These are phyloP conservation scores for Calonectria montana DNA, from an alignment of 2,329 filamentous ascomycete species.

Conservation along the genomic window DNA sequence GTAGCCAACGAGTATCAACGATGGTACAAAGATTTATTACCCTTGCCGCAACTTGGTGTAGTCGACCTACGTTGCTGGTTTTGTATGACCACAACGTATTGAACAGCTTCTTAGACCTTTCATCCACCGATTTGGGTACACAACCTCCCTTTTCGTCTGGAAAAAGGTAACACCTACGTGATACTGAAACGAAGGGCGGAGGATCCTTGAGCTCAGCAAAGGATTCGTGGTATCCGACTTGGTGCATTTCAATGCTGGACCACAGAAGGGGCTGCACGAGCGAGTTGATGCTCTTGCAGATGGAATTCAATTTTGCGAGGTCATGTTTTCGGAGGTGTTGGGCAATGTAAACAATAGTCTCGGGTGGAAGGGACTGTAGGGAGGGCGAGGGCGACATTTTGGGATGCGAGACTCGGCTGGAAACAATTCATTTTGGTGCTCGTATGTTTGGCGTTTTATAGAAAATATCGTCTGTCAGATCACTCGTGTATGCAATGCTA, in stretches of 20 bases:
- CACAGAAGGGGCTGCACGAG: constrained; percentile 12
- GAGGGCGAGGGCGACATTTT: background rate
- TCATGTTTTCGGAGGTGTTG: background rate
- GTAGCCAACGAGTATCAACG: background rate
- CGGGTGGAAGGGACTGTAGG: background rate
- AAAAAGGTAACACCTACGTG: constrained; percentile 5
- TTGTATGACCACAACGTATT: background rate
- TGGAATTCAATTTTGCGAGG: background rate
- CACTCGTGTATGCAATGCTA: no score
- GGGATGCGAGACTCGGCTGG: no score
- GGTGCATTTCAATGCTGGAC: constrained; percentile 30
- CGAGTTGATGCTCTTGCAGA: constrained; percentile 9
- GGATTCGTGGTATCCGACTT: constrained; percentile 26
- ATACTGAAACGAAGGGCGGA: background rate
- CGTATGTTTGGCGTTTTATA: no score
- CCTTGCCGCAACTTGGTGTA: background rate
- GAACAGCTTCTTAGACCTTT: background rate
- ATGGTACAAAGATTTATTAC: constrained; percentile 27
- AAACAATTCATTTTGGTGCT: no score
- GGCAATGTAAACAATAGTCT: background rate
- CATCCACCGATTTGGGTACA: background rate
- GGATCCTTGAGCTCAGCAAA: constrained; percentile 20
- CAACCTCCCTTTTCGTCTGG: no score
- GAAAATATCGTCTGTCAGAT: no score
- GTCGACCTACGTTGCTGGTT: background rate